Conservation (phyloP, 108 stramenopile species). For the Thalassiosira profunda region DNA sequence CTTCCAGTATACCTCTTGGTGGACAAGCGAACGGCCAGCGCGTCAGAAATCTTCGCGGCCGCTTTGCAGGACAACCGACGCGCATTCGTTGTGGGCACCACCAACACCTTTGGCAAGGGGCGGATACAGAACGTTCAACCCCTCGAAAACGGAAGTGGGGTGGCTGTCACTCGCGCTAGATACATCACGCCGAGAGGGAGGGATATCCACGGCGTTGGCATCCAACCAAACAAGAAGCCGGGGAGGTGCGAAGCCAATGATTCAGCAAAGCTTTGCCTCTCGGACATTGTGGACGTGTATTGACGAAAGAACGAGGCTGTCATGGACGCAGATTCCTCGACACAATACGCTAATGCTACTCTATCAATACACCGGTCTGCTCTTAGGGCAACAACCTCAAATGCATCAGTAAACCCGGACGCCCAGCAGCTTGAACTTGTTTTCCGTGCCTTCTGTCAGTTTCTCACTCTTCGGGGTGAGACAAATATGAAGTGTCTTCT, state of each 20-base stretch:
- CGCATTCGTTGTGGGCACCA: slow-evolving; percentile 65
- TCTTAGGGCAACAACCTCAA: no score
- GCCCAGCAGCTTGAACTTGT: slow-evolving; percentile 44
- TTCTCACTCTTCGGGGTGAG: slow-evolving; percentile 20
- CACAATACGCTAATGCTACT: no score
- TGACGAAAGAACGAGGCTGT: no score
- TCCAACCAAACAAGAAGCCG: slow-evolving; percentile 48
- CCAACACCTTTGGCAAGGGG: slow-evolving; percentile 85
- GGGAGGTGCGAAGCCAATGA: slow-evolving; percentile 2
- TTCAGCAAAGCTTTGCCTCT: slow-evolving; percentile 13
- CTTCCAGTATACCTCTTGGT: slow-evolving; percentile 54
- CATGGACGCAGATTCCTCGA: no score
- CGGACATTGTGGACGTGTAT: no score
- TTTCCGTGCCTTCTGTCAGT: slow-evolving; percentile 1
- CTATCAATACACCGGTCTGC: no score
- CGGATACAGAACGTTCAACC: slow-evolving; percentile 83
- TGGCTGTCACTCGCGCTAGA: slow-evolving; percentile 84
- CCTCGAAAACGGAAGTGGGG: slow-evolving; percentile 67
- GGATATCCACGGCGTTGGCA: slow-evolving; percentile 81
- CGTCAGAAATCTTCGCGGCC: slow-evolving; percentile 77
- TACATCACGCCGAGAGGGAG: slow-evolving; percentile 80
- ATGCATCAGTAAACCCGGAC: slow-evolving; percentile 28
- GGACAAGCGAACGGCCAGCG: slow-evolving; percentile 58
- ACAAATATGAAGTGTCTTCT: slow-evolving; percentile 34
- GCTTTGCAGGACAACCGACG: slow-evolving; percentile 85